Base-by-base conservation (phyloP, 2,329 filamentous ascomycete genomes). In the Sclerotinia trifoliorum region DNA sequence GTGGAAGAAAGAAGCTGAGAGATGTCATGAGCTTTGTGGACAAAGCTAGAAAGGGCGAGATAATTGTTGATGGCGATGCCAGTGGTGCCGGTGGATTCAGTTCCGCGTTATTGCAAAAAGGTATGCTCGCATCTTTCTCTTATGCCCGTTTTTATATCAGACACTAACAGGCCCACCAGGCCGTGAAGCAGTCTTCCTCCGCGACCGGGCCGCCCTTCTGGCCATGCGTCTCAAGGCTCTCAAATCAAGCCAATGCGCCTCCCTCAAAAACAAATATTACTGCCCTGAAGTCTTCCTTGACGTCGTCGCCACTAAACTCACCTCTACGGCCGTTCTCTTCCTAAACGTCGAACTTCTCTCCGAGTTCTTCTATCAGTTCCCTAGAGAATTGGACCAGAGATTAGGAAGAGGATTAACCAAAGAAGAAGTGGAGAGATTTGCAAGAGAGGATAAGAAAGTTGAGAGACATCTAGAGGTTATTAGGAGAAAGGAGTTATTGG, bases 251-350 rank as follows among this genome's bases (percentile, higher is more conserved):
- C 94, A 97, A 80, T 99, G 95, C 80, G 86, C 88, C 69, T 87
- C 83, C 73, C 84, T 90, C 73, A 90, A 90, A 76, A 97, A 97
- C 83, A 97, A 97, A 82, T 97, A 98, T 81, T 88, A 95, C 81
- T 99, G 95, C 77, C 95, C 95, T 0, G 95, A 99, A 78, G 87
- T 99, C 21, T 99, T 99, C 82, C 87, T 99, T n/a, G 94, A 99
- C 76, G 93, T 96, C 3, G 95, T 97, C 2, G 94, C 95, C 1
- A 92, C 94, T 73, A 98, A 98, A 80, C 86, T 99, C 61, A 96
- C 94, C 3, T 90, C 93, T 1, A 99, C 95, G 0, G 94, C 95
- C 2, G 95, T 99, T 11, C 87, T 99, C 0, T 99, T 99, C 83
- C 86, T 99, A 42, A 97, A 99, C 76, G 95, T 98, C 15, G 96